Conservation (phyloP, 768 basidiomycete genomes). For the Sarcodon sp. region DNA sequence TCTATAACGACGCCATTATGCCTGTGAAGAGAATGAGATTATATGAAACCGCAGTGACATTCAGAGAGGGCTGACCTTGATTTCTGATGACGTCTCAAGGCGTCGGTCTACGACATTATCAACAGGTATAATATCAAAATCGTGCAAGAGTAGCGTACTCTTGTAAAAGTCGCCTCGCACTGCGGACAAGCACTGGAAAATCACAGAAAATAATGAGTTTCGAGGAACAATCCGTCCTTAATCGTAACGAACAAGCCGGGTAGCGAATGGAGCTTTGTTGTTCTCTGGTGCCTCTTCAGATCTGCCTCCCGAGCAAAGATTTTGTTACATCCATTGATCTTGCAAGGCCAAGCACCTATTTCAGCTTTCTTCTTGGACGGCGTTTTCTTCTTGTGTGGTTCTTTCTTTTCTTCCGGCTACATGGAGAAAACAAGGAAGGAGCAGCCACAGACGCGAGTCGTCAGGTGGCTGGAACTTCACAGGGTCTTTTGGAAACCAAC, state of each 20-base stretch:
- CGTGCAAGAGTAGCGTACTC: constrained; percentile 32
- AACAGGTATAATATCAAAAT: constrained; percentile 5
- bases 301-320: constrained; percentile 76
- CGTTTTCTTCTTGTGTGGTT: constrained; percentile 23
- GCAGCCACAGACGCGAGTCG: constrained; percentile 10
- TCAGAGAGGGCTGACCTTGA: constrained; percentile 36
- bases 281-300: constrained; percentile 70
- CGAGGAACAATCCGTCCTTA: constrained; percentile 13
- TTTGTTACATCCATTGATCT: constrained; percentile 72
- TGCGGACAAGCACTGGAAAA: constrained; percentile 54
- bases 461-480: background rate
- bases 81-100: constrained; percentile 68
- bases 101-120: constrained; percentile 51
- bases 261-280: constrained; percentile 64
- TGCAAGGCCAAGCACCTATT: constrained; percentile 63
- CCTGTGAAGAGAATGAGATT: constrained; percentile 18
- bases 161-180: constrained; percentile 69
- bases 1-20: constrained; percentile 62
- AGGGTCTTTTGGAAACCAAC: background rate
- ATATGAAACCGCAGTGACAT: constrained; percentile 1
- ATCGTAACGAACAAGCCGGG: constrained; percentile 48
- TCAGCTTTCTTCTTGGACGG: constrained; percentile 33
- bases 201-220: constrained; percentile 6
- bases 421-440: constrained; percentile 8
- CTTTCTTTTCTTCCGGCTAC: constrained; percentile 30